These are phyloP conservation scores for Metschnikowia santaceciliae DNA, from an alignment of 805 yeast genomes.

Conservation along the genomic window DNA sequence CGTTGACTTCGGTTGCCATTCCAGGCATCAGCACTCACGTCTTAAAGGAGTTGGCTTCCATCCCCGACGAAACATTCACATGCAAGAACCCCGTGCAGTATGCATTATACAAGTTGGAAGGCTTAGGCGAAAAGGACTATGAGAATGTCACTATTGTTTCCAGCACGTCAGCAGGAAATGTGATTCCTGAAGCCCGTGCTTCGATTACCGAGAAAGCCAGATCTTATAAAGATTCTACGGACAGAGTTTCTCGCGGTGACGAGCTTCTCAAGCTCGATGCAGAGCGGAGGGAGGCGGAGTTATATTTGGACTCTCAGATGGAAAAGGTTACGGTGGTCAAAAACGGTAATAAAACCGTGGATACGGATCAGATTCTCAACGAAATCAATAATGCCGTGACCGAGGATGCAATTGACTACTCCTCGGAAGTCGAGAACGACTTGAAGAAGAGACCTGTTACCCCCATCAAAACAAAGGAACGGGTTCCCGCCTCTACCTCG, in stretches of 20 bases:
- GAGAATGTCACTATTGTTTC: neutral
- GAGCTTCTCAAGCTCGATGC: slow-evolving; percentile 1
- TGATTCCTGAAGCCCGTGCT: neutral
- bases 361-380: slow-evolving; percentile 34
- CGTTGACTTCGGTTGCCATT: slow-evolving; percentile 45
- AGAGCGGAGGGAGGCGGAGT: slow-evolving; percentile 1
- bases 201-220: neutral
- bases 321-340: neutral
- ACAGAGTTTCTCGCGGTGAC: neutral
- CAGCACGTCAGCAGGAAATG: neutral
- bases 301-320: neutral
- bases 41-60: slow-evolving; percentile 63
- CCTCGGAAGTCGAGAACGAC: slow-evolving; percentile 18
- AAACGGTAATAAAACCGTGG: slow-evolving; percentile 12
- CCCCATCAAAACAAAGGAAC: slow-evolving; percentile 21
- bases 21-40: slow-evolving; percentile 46
- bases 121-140: slow-evolving; percentile 32
- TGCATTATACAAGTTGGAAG: slow-evolving; percentile 78
- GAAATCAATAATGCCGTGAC: slow-evolving; percentile 40
- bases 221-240: neutral
- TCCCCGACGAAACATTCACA: slow-evolving; percentile 71
- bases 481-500: slow-evolving; percentile 6
- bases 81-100: slow-evolving; percentile 68
- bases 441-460: slow-evolving; percentile 29
- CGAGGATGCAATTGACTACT: slow-evolving; percentile 29